Base-by-base conservation (phyloP, 306 rosid species). In the Fragaria vesca region DNA sequence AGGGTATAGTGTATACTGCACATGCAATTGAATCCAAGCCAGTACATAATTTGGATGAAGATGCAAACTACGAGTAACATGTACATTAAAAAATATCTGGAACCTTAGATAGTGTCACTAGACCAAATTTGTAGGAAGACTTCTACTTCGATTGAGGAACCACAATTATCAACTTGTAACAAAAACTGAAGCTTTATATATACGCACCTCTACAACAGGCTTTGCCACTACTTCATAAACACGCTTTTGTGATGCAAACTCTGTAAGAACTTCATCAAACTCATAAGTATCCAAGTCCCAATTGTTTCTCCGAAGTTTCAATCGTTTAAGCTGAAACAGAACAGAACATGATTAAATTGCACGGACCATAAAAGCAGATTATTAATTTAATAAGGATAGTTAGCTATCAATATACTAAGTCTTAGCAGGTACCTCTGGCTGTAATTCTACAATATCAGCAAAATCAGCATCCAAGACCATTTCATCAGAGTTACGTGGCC, bases 281-380 rank as follows among this genome's bases (percentile, higher is more conserved):
- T 93, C 93, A 73, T 86, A 96, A 52, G 99, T 93, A 81, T 96
- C 99, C n/a, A 93, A 86, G 84, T 96, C 98, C 99, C 99, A 96
- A 79, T 96, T 96, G 89, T 93, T 91, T 85, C 91, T 96, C 82
- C 97, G 89, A 73, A 96, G 93, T 78, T 96, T 96, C 81, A 96
- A 89, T 88, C 98, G 90, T 83, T 96, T 96, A 77, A 96, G 96
- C 99, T 96, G 89, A 87, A 78, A 83, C 17, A 81, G 69, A 86
- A 57, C 73, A 34, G 55, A 32, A 28, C 11, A 79, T 6, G 60
- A 73, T 58, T 54, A 69, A 75, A 67, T 54, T 9, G 48, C 32
- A 46, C 17, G 28, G 60, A 73, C 15, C 75, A 68, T 9, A 20
- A n/a, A 18, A 52, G 42, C 26, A 18, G 66, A 69, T 58, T 68